Base-by-base conservation (phyloP, 805 yeast genomes). In the Citeromyces matritensis region DNA sequence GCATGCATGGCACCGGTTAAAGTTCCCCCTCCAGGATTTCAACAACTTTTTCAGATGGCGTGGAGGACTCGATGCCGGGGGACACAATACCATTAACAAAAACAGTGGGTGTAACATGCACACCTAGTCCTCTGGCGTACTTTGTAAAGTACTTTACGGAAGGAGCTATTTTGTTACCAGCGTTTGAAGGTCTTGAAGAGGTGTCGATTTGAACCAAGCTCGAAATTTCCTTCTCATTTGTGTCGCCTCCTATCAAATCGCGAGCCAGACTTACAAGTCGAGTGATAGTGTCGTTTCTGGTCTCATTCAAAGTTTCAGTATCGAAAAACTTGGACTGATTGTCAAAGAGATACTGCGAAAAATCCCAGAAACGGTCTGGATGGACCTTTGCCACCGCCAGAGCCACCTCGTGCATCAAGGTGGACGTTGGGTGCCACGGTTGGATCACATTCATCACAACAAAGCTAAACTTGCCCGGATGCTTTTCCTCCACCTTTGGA, bases 371-470 rank as follows among this genome's bases (percentile, higher is more conserved):
- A 38, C 56, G 50, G 2, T 46, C 50, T 1, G 81, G 77, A 10
- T 55, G 59, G n/a, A 57, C 38, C 30, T 65, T 57, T n/a, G 79
- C 80, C 21, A 76, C 73, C 0, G 76, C 85, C 15, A 84, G 49
- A 0, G 79, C 63, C 27, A 79, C 78, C 45, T 84, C 94, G 47
- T 78, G 77, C 26, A 73, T 57, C 24, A 70, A 52, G 4, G 69
- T 65, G 1, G 88, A 75, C 34, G 73, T 69, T 28, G 86, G 76
- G 49, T 84, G 95, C 94, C 94, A 84, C 40, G 93, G 91, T 57
- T 84, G 95, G n/a, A 79, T 61, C 26, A 76, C 84, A 44, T 81
- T 77, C 38, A 73, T 65, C 49, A 77, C 70, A 8, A 73, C 67
- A 37, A 81, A 63, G 40, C 70, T 69, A 42, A 76, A 68, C 37